Evolutionary conservation across 495 filamentous ascomycete genomes (phyloP).

Genomic region (Aspergillus campestris): DNA sequence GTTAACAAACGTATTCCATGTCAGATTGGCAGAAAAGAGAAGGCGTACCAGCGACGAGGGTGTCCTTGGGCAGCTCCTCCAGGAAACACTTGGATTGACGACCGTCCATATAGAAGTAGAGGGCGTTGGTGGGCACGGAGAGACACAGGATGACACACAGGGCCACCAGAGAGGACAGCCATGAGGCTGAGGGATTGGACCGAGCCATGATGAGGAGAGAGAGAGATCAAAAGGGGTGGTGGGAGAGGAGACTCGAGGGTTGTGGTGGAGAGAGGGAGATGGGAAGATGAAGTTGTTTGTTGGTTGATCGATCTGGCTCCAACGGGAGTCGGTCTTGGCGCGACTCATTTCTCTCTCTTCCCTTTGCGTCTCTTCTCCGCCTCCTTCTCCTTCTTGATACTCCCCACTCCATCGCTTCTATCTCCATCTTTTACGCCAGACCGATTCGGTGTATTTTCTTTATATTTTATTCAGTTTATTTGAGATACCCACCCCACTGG

Average conservation of each 20-base stretch:
- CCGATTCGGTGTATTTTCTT: background rate
- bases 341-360: conserved; percentile 13
- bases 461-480: background rate
- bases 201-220: conserved; percentile 20
- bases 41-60: conserved; percentile 74
- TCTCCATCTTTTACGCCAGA: background rate
- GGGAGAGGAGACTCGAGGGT: background rate
- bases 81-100: conserved; percentile 73
- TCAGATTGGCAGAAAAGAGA: background rate
- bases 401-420: background rate
- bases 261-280: background rate
- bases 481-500: background rate
- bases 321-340: conserved; percentile 16
- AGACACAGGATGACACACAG: conserved; percentile 36
- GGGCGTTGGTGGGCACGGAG: conserved; percentile 58
- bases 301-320: conserved; percentile 7
- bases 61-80: conserved; percentile 97
- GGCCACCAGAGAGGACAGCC: conserved; percentile 30
- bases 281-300: background rate
- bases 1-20: background rate
- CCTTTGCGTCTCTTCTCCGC: background rate
- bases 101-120: conserved; percentile 95
- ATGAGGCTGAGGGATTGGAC: conserved; percentile 28
- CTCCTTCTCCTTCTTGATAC: background rate
- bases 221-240: background rate